Conservation (phyloP, 2,329 filamentous ascomycete genomes). For the Diaporthe eres region DNA sequence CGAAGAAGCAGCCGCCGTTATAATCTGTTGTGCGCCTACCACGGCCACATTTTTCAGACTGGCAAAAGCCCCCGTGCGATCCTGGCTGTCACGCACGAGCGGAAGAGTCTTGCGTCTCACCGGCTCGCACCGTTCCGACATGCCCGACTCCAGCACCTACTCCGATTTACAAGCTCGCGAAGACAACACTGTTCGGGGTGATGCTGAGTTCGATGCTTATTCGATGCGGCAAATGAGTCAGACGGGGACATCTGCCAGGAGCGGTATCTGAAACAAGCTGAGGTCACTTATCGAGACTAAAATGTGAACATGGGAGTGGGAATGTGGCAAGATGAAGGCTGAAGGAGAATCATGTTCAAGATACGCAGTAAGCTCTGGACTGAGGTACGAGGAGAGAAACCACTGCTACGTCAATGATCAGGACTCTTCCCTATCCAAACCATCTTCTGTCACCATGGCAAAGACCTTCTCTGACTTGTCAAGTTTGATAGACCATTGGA, state of each 20-base stretch:
- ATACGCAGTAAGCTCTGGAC: not conserved
- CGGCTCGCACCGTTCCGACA: not conserved
- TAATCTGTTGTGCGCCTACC: not conserved
- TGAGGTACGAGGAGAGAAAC: not conserved
- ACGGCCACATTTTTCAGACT: not conserved
- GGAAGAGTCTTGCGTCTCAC: not conserved
- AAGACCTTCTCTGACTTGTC: conserved; percentile 26
- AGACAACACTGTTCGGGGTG: not conserved
- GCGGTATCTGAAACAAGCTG: not conserved
- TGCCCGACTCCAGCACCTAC: not conserved
- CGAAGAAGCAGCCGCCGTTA: not conserved
- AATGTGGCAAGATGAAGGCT: no score
- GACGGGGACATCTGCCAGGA: not conserved
- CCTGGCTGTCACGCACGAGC: not conserved
- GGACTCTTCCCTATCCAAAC: not conserved
- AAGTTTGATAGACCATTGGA: conserved; percentile 30
- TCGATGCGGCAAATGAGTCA: not conserved
- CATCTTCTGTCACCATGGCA: conserved; percentile 42
- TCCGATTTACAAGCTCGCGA: no score
- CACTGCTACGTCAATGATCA: not conserved
- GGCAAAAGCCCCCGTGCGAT: not conserved
- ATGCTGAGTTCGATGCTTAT: not conserved
- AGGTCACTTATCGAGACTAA: conserved; percentile 26
- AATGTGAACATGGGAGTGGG: no score
- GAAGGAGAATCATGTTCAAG: not conserved